Evolutionary conservation across 805 yeast genomes (phyloP).

Genomic region (Ogataea kodamae): DNA sequence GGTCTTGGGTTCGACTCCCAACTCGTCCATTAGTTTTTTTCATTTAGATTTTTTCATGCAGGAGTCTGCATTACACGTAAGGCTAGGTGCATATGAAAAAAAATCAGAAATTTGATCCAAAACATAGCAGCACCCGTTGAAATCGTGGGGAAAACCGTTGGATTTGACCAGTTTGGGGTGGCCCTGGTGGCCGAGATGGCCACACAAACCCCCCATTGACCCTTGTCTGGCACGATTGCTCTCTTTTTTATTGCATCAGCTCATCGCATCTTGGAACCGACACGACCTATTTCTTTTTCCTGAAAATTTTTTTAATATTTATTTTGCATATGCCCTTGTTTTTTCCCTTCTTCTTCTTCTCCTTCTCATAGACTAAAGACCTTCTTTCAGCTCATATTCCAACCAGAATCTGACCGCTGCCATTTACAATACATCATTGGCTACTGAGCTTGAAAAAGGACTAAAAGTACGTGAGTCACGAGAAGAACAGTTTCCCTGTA

Average conservation of each 20-base stretch:
- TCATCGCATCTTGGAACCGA: slow-evolving; percentile 1
- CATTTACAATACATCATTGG: slow-evolving; percentile 6
- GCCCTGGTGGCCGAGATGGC: not conserved
- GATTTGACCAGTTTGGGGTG: no score
- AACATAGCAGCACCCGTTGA: slow-evolving; percentile 1
- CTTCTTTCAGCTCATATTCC: slow-evolving; percentile 26
- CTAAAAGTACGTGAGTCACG: slow-evolving; percentile 12
- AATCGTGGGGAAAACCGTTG: slow-evolving; percentile 1
- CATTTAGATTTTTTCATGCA: slow-evolving; percentile 8
- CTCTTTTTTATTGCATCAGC: no score
- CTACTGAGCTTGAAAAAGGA: slow-evolving; percentile 13
- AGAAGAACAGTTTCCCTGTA: slow-evolving; percentile 4
- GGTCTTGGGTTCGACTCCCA: slow-evolving; percentile 82
- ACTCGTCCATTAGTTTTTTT: slow-evolving; percentile 52
- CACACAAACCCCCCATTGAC: not conserved
- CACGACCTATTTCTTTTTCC: slow-evolving; percentile 13
- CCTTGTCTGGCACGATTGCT: slow-evolving; percentile 1
- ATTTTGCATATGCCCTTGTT: slow-evolving; percentile 18
- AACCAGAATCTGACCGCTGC: slow-evolving; percentile 16
- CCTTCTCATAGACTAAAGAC: slow-evolving; percentile 37
- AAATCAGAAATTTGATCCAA: slow-evolving; percentile 1
- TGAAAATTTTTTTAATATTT: slow-evolving; percentile 9
- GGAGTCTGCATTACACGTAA: slow-evolving; percentile 14
- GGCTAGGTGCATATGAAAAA: slow-evolving; percentile 7
- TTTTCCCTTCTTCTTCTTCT: slow-evolving; percentile 30